These are phyloP conservation scores for Aurantiochytrium sp. DNA, from an alignment of 108 stramenopile genomes.

Conservation along the genomic window DNA sequence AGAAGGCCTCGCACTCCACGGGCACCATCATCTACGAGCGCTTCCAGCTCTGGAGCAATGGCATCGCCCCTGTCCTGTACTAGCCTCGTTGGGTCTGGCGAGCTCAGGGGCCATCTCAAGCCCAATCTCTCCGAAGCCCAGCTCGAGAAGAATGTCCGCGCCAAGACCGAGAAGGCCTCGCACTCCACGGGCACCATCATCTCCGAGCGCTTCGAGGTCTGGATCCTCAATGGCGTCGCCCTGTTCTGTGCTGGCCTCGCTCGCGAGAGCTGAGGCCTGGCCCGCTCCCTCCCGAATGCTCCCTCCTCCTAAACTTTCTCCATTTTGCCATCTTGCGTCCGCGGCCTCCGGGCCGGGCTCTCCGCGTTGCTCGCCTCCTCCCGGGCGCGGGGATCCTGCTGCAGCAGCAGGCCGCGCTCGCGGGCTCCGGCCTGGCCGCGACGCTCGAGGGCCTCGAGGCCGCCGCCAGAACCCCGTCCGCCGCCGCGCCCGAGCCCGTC, in stretches of 20 bases:
- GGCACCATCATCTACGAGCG: slow-evolving; percentile 50
- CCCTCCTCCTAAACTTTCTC: too few species aligned
- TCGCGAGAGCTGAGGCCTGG: too few species aligned
- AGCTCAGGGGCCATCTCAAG: slow-evolving; percentile 33
- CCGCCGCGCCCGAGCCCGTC: too few species aligned
- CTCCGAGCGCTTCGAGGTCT: slow-evolving; percentile 53
- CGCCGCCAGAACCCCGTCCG: too few species aligned
- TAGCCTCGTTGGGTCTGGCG: not conserved
- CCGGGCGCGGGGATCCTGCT: too few species aligned
- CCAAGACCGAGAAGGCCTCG: slow-evolving; percentile 33
- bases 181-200: slow-evolving; percentile 40
- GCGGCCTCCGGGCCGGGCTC: too few species aligned
- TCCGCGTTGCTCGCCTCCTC: too few species aligned
- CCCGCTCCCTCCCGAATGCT: too few species aligned
- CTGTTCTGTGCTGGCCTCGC: not conserved
- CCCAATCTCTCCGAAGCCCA: slow-evolving; percentile 39
- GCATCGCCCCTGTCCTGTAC: slow-evolving; percentile 34
- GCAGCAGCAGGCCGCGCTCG: too few species aligned
- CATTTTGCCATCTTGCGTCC: too few species aligned
- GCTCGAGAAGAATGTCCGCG: not conserved
- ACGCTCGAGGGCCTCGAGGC: too few species aligned
- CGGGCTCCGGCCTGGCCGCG: too few species aligned
- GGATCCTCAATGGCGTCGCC: slow-evolving; percentile 49
- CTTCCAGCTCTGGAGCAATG: slow-evolving; percentile 54
- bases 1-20: slow-evolving; percentile 31